These are phyloP conservation scores for Claviceps fusiformis DNA, from an alignment of 2,329 filamentous ascomycete genomes.

Conservation along the genomic window DNA sequence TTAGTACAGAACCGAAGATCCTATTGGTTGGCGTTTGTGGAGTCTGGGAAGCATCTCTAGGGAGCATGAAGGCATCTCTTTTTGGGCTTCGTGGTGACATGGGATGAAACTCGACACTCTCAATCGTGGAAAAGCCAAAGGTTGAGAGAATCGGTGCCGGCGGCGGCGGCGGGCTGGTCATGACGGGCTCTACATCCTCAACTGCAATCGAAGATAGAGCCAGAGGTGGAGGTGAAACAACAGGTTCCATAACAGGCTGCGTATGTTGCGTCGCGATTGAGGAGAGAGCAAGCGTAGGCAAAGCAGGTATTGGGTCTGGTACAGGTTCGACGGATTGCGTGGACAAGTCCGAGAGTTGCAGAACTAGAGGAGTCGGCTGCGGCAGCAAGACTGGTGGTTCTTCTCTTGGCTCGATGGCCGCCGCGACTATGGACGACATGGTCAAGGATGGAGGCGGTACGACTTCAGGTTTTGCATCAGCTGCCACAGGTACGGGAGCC, in stretches of 20 bases:
- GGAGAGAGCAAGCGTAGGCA: conserved; percentile 17
- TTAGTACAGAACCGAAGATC: conserved; percentile 29
- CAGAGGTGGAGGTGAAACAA: conserved; percentile 15
- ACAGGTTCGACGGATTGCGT: conserved; percentile 25
- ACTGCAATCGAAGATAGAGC: conserved; percentile 23
- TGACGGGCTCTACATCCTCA: conserved; percentile 24
- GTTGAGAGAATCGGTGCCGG: conserved; percentile 15
- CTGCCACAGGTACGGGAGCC: conserved; percentile 1
- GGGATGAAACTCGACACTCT: conserved; percentile 32
- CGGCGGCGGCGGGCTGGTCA: conserved; percentile 8
- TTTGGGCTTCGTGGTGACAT: conserved; percentile 35
- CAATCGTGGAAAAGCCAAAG: conserved; percentile 31
- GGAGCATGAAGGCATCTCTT: conserved; percentile 43
- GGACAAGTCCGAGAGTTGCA: conserved; percentile 22
- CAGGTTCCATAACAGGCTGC: conserved; percentile 9
- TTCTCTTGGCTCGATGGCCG: conserved; percentile 22
- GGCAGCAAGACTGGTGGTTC: conserved; percentile 11
- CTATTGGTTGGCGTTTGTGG: conserved; percentile 27
- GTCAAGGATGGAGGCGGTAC: conserved; percentile 11
- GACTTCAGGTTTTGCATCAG: neutral
- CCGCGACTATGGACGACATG: conserved; percentile 17
- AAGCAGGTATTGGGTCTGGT: conserved; percentile 12
- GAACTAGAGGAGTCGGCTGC: conserved; percentile 7
- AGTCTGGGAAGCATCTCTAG: conserved; percentile 27
- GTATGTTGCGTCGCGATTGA: conserved; percentile 20